Evolutionary conservation across 1,139 yeast species (phyloP).

Genomic region (Saccharomyces hybrid): DNA sequence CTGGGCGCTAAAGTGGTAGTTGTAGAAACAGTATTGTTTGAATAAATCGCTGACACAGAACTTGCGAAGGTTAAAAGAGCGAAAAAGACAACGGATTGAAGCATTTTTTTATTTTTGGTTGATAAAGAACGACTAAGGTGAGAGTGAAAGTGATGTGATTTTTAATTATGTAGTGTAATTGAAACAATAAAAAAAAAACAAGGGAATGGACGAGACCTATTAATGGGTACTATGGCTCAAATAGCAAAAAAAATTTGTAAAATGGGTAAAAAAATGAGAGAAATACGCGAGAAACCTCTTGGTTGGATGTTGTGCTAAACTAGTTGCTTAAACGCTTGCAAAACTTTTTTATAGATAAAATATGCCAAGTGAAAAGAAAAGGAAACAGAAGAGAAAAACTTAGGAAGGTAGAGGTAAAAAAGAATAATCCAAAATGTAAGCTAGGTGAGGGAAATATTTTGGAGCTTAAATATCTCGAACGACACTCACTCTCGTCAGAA

Average conservation of each 20-base stretch:
- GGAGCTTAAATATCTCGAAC: not conserved
- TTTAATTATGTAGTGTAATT: not conserved
- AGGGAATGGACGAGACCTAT: constrained; percentile 7
- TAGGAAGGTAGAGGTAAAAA: not conserved
- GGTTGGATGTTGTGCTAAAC: not conserved
- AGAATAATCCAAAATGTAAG: not conserved
- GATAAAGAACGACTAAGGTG: constrained; percentile 1
- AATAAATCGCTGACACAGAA: not conserved
- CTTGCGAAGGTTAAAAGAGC: constrained; percentile 1
- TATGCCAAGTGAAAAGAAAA: not conserved
- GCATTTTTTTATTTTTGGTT: not conserved
- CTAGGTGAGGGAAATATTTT: not conserved
- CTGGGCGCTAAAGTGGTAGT: constrained; percentile 3
- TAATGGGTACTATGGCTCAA: constrained; percentile 5
- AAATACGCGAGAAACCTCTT: not conserved
- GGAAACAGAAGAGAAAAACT: not conserved
- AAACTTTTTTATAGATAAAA: not conserved
- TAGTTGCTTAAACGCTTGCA: not conserved
- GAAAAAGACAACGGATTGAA: not conserved
- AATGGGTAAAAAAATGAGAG: not conserved
- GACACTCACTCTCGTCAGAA: not conserved
- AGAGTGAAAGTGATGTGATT: not conserved
- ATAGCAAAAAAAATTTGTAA: not conserved
- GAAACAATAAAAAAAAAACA: constrained; percentile 1
- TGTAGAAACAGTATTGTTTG: not conserved